phyloP scores from a whole-genome alignment of 2,329 filamentous ascomycete genomes.

The Scedosporium boydii region DNA sequence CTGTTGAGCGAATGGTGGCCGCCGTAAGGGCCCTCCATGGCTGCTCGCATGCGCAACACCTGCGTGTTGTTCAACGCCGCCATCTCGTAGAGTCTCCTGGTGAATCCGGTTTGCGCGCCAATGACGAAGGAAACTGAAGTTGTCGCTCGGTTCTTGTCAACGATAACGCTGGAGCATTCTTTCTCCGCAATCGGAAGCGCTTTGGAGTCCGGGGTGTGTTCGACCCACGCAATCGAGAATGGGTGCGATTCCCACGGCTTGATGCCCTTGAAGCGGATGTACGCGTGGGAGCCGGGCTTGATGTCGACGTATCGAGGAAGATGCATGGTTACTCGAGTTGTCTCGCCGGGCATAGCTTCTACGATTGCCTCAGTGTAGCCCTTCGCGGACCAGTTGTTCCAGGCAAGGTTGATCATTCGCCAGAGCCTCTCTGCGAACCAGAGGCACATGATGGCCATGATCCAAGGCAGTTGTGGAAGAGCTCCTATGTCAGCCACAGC shows the following conservation, averaged over 20 bases:
- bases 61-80: conserved; percentile 45
- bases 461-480: conserved; percentile 63
- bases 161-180: conserved; percentile 23
- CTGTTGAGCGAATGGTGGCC: conserved; percentile 79
- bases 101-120: conserved; percentile 81
- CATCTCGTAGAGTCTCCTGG: conserved; percentile 66
- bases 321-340: conserved; percentile 59
- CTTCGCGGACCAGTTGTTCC: conserved; percentile 52
- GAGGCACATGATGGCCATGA: conserved; percentile 63
- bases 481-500: conserved; percentile 55
- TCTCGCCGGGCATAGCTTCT: conserved; percentile 60
- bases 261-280: conserved; percentile 59
- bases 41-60: conserved; percentile 56
- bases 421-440: conserved; percentile 65
- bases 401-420: conserved; percentile 54
- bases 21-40: conserved; percentile 84
- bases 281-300: conserved; percentile 63
- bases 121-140: conserved; percentile 71
- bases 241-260: conserved; percentile 66
- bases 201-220: conserved; percentile 37
- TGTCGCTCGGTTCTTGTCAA: conserved; percentile 31
- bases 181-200: conserved; percentile 31
- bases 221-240: conserved; percentile 69
- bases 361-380: conserved; percentile 56
- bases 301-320: conserved; percentile 58